phyloP scores from a whole-genome alignment of 345 rosid genomes.

The Fremontodendron californicum region DNA sequence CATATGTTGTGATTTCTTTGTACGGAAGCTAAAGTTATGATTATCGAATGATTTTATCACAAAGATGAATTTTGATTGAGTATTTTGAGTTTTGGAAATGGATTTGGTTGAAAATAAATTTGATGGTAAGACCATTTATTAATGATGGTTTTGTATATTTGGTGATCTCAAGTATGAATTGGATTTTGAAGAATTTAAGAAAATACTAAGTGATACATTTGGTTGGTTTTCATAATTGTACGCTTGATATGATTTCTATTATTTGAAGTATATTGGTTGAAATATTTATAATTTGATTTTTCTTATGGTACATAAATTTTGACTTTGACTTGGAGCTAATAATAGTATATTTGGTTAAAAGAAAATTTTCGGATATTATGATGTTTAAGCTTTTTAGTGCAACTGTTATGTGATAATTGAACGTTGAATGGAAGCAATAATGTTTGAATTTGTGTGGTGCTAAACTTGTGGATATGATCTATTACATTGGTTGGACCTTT shows the following conservation, averaged over 20 bases:
- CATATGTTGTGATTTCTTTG: background rate
- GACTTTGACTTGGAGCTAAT: background rate
- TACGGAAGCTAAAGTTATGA: background rate
- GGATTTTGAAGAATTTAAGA: background rate
- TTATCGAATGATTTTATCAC: no score
- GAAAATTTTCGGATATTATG: background rate
- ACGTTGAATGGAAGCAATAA: background rate
- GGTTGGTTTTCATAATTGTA: background rate
- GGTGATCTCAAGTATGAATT: background rate
- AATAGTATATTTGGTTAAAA: background rate
- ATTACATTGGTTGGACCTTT: background rate
- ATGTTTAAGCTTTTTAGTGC: background rate
- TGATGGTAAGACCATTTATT: background rate
- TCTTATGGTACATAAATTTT: background rate
- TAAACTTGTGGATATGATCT: background rate
- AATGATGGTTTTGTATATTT: no score
- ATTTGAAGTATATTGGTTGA: background rate
- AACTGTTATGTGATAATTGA: background rate
- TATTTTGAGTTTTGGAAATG: background rate
- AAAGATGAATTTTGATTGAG: background rate
- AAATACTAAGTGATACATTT: background rate
- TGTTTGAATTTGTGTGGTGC: background rate
- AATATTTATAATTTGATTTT: background rate
- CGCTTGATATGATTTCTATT: background rate
- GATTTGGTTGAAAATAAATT: no score